Evolutionary conservation across 2,329 filamentous ascomycete species (phyloP), one percentile per base, ranked within the genome.

Genomic region (Eutypa lata): DNA sequence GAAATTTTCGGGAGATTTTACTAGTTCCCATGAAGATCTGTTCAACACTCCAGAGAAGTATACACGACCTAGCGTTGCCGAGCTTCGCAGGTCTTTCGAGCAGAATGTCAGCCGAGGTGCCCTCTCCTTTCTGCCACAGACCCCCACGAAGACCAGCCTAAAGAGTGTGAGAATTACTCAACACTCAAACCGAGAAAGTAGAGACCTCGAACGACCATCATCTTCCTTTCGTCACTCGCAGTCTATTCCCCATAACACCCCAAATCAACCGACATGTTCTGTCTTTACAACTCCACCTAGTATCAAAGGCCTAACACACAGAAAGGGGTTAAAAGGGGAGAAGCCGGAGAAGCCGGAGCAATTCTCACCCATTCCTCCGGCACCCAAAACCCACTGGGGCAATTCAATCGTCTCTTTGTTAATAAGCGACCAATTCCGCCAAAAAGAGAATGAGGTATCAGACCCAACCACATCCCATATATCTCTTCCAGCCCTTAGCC

Each of bases 21-120:
- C 42, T 26, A 19, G n/a, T 7, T 16, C 16, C 11, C 48, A 55
- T 18, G 14, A 19, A 8, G 45, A 35, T 26, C 13, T 28, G 3
- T 19, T 37, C 7, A 7, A 14, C 37, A 11, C 37, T 8, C 49
- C 51, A 16, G 45, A 18, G 3, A 61, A 26, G 26, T 24, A 49
- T 22, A 11, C 44, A 7, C 57, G 51, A 22, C 56, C 51, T 33
- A 72, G 69, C 45, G 69, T 72, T 13, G 67, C 68, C n/a, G 65
- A 70, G 50, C 57, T 72, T 52, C 64, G 69, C 14, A 57, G 58
- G 50, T 68, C 67, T 2, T 71, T 72, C 35, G 69, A 72, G 53
- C 55, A 57, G 35, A 42, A 48, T 10, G 13, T 18, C 16, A 14
- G 42, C 42, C 14, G 14, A 24, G 13, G 16, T 6, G 31, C 31